These are phyloP conservation scores for Fusarium equiseti DNA, from an alignment of 2,329 filamentous ascomycete genomes.

Conservation along the genomic window DNA sequence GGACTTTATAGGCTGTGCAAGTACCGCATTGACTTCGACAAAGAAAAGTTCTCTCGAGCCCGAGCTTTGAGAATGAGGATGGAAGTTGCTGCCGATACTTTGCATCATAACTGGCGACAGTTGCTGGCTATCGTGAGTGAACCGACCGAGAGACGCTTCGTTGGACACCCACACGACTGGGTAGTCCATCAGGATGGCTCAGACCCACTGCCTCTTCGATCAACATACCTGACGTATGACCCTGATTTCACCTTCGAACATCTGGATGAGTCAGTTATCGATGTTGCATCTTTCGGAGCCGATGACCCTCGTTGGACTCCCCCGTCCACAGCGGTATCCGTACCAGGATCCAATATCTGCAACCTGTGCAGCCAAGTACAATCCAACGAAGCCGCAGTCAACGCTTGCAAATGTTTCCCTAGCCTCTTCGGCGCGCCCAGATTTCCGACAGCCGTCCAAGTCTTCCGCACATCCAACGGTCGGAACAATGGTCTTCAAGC, in stretches of 20 bases:
- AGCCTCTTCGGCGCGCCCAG: not conserved
- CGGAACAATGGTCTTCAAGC: conserved; percentile 8
- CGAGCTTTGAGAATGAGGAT: not conserved
- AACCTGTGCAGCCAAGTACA: not conserved
- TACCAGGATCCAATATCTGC: not conserved
- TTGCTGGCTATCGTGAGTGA: not conserved
- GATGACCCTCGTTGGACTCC: conserved; percentile 4
- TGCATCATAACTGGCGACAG: conserved; percentile 2
- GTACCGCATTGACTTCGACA: conserved; percentile 1
- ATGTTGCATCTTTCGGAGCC: not conserved
- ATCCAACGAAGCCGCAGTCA: not conserved
- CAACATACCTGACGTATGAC: not conserved
- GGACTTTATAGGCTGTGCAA: conserved; percentile 3
- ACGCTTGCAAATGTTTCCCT: not conserved
- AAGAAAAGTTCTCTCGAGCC: not conserved
- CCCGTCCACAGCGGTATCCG: not conserved
- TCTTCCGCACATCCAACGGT: not conserved
- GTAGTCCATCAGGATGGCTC: conserved; percentile 3
- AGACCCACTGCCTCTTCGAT: not conserved
- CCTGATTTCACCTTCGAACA: not conserved
- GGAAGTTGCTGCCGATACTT: conserved; percentile 1
- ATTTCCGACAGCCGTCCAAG: not conserved
- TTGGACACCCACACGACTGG: conserved; percentile 8
- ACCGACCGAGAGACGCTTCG: not conserved
- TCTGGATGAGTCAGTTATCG: not conserved